Evolutionary conservation across 2,329 filamentous ascomycete species (phyloP).

Genomic region (Pyricularia sp.): DNA sequence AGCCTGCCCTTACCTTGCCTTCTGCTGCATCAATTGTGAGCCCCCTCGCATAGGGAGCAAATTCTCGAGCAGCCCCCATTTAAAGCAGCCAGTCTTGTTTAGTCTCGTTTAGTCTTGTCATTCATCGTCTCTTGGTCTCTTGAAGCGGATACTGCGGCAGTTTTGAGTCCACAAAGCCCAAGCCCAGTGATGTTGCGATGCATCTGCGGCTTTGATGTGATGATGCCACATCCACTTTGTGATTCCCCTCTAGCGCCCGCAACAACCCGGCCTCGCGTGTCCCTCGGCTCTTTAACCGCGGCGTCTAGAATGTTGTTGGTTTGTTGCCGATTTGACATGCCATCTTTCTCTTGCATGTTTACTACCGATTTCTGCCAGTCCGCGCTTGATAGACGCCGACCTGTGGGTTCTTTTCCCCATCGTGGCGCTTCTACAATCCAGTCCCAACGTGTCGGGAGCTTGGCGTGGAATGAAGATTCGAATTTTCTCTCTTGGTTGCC

Average conservation of each 20-base stretch:
- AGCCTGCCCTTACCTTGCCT: background rate
- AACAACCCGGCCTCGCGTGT: background rate
- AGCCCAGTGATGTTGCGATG: background rate
- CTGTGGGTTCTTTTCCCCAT: background rate
- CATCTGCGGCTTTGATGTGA: background rate
- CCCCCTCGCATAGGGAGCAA: background rate
- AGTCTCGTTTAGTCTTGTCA: no score
- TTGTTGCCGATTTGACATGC: background rate
- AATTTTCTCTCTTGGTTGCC: background rate
- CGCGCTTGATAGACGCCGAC: conserved; percentile 3
- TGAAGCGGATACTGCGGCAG: background rate
- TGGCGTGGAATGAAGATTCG: background rate
- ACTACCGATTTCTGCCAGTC: background rate
- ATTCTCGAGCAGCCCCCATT: background rate
- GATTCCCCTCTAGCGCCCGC: background rate
- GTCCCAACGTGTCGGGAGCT: conserved; percentile 2
- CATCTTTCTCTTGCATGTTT: background rate
- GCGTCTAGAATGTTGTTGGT: background rate
- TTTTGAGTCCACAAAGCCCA: background rate
- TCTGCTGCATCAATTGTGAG: background rate
- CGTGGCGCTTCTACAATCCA: background rate
- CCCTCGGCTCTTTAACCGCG: background rate
- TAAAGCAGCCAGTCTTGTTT: background rate
- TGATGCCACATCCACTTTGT: background rate
- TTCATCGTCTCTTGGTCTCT: background rate